Conservation (phyloP, 2,329 filamentous ascomycete genomes). For the Daldinia eschscholtzii region DNA sequence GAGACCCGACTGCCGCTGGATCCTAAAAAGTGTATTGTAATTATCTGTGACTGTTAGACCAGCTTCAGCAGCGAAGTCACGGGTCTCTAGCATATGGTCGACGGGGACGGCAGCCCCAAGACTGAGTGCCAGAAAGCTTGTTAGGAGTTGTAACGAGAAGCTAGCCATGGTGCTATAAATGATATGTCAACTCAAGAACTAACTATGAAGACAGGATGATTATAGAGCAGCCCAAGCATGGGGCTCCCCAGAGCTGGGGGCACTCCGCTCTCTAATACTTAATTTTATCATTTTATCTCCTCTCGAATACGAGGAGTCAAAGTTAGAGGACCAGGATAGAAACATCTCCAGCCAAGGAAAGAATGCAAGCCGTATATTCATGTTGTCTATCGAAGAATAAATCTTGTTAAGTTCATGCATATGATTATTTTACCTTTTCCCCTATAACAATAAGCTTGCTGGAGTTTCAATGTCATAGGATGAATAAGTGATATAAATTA, state of each 20-base stretch:
- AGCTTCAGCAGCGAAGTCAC: slow-evolving; percentile 37
- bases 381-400: slow-evolving; percentile 15
- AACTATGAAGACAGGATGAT: background rate
- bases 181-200: background rate
- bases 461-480: background rate
- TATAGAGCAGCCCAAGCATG: background rate
- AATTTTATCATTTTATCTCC: slow-evolving; percentile 14
- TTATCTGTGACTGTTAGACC: slow-evolving; percentile 43
- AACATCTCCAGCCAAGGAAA: background rate
- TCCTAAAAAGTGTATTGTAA: slow-evolving; percentile 39
- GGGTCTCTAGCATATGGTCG: slow-evolving; percentile 29
- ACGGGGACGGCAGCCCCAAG: slow-evolving; percentile 32
- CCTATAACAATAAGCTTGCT: slow-evolving; percentile 14
- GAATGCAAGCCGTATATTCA: slow-evolving; percentile 21
- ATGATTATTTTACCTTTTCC: slow-evolving; percentile 11
- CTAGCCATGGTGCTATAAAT: slow-evolving; percentile 20
- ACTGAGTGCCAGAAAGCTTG: slow-evolving; percentile 27
- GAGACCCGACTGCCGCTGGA: slow-evolving; percentile 24
- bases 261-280: slow-evolving; percentile 16
- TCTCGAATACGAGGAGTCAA: slow-evolving; percentile 20
- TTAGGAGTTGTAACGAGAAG: slow-evolving; percentile 27
- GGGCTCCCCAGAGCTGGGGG: background rate
- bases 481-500: background rate
- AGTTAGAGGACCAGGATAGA: slow-evolving; percentile 10
- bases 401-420: background rate